Evolutionary conservation across 2,329 filamentous ascomycete species (phyloP).

Genomic region (Botrytis fragariae): DNA sequence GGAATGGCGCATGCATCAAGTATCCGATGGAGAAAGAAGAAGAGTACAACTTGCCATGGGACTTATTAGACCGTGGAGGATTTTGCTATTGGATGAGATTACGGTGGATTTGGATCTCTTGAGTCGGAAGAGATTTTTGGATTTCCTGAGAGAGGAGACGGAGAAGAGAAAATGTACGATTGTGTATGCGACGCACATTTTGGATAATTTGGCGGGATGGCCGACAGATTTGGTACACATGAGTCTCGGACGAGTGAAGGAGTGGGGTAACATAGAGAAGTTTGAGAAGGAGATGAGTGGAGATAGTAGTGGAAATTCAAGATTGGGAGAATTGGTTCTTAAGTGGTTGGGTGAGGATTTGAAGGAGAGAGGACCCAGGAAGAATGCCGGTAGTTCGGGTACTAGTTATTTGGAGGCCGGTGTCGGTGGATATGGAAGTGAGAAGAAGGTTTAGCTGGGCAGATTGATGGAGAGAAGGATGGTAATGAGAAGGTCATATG

Average conservation of each 20-base stretch:
- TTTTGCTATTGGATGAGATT: conserved; percentile 91
- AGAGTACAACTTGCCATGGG: conserved; percentile 97
- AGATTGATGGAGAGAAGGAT: not conserved
- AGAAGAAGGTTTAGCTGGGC: conserved; percentile 42
- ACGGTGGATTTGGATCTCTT: conserved; percentile 94
- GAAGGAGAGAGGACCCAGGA: conserved; percentile 73
- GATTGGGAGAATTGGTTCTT: conserved; percentile 82
- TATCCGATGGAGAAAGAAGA: conserved; percentile 86
- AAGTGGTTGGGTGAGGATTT: conserved; percentile 83
- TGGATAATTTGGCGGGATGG: conserved; percentile 94
- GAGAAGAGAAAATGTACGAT: conserved; percentile 80
- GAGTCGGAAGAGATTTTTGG: conserved; percentile 78
- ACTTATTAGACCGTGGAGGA: conserved; percentile 83
- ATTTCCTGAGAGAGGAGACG: conserved; percentile 84
- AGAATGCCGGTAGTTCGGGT: conserved; percentile 41
- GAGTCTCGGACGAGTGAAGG: conserved; percentile 82
- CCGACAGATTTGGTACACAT: conserved; percentile 95
- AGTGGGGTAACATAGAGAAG: conserved; percentile 72
- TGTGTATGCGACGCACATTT: conserved; percentile 95
- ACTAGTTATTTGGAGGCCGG: conserved; percentile 54
- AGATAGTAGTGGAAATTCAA: conserved; percentile 66
- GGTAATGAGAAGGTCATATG: not conserved
- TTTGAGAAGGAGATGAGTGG: conserved; percentile 60
- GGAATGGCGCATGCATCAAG: conserved; percentile 91
- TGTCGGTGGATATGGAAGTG: conserved; percentile 61